A percentile compares a stretch with the other conserved stretches of the same genome.
Conservation (phyloP, 768 basidiomycete species). For the Termitomyces sp. region DNA sequence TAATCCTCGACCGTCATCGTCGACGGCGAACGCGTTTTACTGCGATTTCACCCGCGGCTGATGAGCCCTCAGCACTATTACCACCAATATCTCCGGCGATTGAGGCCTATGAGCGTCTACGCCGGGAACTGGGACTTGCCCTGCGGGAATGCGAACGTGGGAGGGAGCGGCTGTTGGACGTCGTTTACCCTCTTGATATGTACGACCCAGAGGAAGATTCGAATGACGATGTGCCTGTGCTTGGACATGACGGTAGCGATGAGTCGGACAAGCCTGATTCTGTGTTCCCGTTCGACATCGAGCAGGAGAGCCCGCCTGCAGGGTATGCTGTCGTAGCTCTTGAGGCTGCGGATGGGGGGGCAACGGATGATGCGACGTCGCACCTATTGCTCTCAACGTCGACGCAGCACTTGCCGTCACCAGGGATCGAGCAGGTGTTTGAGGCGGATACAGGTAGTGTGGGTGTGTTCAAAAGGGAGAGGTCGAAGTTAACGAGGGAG, state of each 20-base stretch:
- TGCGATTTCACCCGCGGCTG: slow-evolving; percentile 14
- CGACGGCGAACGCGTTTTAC: slow-evolving; percentile 14
- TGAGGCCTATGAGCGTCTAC: slow-evolving; percentile 68
- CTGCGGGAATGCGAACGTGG: slow-evolving; percentile 82
- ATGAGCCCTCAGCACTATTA: slow-evolving; percentile 28
- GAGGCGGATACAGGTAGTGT: slow-evolving; percentile 54
- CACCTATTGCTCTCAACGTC: slow-evolving; percentile 51
- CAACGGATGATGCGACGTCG: slow-evolving; percentile 47
- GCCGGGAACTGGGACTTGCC: slow-evolving; percentile 72
- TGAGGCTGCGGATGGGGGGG: slow-evolving; percentile 9
- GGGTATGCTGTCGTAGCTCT: slow-evolving; percentile 20
- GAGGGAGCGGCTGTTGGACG: slow-evolving; percentile 52
- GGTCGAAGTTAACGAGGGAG: slow-evolving; percentile 64
- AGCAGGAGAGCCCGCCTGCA: slow-evolving; percentile 7
- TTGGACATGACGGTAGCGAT: slow-evolving; percentile 50
- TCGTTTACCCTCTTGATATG: slow-evolving; percentile 37
- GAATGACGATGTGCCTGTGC: slow-evolving; percentile 44
- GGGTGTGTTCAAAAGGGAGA: slow-evolving; percentile 43
- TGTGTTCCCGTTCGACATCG: slow-evolving; percentile 30
- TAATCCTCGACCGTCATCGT: slow-evolving; percentile 1
- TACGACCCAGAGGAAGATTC: slow-evolving; percentile 23
- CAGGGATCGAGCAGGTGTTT: slow-evolving; percentile 79
- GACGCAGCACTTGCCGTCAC: slow-evolving; percentile 51
- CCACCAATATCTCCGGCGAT: slow-evolving; percentile 41
- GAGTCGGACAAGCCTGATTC: slow-evolving; percentile 48